phyloP scores from a whole-genome alignment of 1,139 yeast species.

The Nakaseomyces delphensis region DNA sequence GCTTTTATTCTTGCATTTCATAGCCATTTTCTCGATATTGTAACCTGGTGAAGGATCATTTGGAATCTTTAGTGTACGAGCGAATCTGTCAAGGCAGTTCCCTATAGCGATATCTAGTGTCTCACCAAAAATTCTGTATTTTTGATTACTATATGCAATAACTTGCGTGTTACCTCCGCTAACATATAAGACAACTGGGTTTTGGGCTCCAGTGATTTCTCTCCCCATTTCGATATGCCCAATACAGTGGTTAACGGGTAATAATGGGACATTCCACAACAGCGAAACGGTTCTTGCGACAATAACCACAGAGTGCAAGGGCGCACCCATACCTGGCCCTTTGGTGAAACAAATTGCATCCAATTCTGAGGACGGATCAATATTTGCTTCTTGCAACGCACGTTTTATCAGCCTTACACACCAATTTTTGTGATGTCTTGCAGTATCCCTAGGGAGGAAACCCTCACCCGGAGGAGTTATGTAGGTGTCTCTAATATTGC shows the following conservation, averaged over 20 bases:
- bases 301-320: slow-evolving; percentile 82
- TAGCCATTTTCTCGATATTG: slow-evolving; percentile 91
- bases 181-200: slow-evolving; percentile 92
- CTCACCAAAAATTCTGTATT: slow-evolving; percentile 94
- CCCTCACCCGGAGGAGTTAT: slow-evolving; percentile 98
- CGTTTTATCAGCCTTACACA: slow-evolving; percentile 67
- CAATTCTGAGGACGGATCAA: slow-evolving; percentile 43
- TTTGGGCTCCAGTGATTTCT: slow-evolving; percentile 89
- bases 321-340: slow-evolving; percentile 99
- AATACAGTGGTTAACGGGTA: slow-evolving; percentile 94
- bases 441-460: slow-evolving; percentile 89
- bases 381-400: slow-evolving; percentile 56
- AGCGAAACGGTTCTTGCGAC: slow-evolving; percentile 84
- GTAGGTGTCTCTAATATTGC: slow-evolving; percentile 90
- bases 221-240: slow-evolving; percentile 99
- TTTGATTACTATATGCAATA: slow-evolving; percentile 86
- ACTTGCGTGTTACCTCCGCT: slow-evolving; percentile 99
- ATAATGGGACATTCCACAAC: slow-evolving; percentile 74
- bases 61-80: slow-evolving; percentile 77
- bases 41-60: slow-evolving; percentile 97
- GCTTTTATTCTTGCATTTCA: slow-evolving; percentile 38
- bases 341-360: slow-evolving; percentile 93
- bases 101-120: slow-evolving; percentile 96
- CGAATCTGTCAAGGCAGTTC: slow-evolving; percentile 91
- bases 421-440: slow-evolving; percentile 94